Evolutionary conservation across 495 filamentous ascomycete genomes (phyloP).

Genomic region (Cudoniella acicularis): DNA sequence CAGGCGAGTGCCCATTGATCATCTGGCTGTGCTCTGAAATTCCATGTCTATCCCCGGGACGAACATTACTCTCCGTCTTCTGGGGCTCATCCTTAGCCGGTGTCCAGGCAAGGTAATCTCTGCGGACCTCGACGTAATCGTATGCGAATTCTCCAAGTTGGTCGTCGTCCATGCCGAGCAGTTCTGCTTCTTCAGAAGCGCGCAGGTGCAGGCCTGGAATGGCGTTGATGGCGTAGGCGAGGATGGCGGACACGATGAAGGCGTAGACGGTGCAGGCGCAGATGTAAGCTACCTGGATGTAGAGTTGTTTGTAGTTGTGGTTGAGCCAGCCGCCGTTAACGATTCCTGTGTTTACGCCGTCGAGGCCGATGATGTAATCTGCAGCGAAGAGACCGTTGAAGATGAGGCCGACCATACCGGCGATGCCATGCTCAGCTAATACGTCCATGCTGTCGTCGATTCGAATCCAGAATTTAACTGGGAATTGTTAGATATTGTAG

Average conservation of each 20-base stretch:
- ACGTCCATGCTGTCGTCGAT: constrained; percentile 98
- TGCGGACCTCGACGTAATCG: constrained; percentile 97
- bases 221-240: constrained; percentile 81
- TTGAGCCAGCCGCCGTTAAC: constrained; percentile 77
- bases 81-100: constrained; percentile 71
- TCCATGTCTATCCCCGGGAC: constrained; percentile 71
- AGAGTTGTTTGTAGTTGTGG: constrained; percentile 84
- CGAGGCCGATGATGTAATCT: constrained; percentile 85
- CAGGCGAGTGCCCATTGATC: constrained; percentile 42
- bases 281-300: constrained; percentile 90
- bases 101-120: constrained; percentile 97
- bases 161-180: constrained; percentile 98
- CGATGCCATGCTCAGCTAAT: constrained; percentile 95
- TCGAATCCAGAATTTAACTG: constrained; percentile 89
- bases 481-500: constrained; percentile 28
- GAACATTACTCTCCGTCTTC: constrained; percentile 58
- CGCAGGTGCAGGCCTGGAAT: constrained; percentile 89
- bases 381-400: constrained; percentile 92
- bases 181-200: constrained; percentile 91
- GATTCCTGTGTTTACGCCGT: constrained; percentile 81
- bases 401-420: constrained; percentile 86
- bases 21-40: constrained; percentile 75
- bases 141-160: constrained; percentile 98
- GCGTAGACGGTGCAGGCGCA: constrained; percentile 69
- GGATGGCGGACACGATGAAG: constrained; percentile 78